Base-by-base conservation (phyloP, 352 stramenopile genomes). In the Phytopythium boreale region DNA sequence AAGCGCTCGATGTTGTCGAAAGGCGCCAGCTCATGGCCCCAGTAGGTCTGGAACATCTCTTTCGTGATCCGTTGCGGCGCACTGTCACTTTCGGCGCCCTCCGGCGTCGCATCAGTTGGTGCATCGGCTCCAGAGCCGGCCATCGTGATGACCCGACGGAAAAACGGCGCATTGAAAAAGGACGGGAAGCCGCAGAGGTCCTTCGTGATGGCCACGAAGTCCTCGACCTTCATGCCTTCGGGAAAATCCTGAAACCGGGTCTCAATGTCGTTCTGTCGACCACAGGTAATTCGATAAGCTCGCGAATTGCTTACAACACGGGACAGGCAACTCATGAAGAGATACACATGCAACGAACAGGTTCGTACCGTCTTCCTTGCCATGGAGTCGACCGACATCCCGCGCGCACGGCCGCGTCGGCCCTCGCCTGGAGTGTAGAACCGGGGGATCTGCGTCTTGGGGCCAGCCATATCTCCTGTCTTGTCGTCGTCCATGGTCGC, bases 121-220 rank as follows among this genome's bases (percentile, higher is more conserved):
- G 37, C 9, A 2, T 61, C 37, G 19, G 29, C 29, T 19, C 65
- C 39, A 46, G 44, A 43, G 27, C 68, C 60, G 1, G 51, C 52
- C 1, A 68, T 76, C 36, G 71, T 64, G 19, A 87, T 60, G 56
- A 99, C 98, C 8, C 97, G 84, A 49, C 88, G 77, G 72, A 98
- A 99, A 37, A 99, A 89, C 49, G 97, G 95, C 36, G 90, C 89
- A 70, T 99, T 99, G 72, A 99, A 99, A 77, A 99, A 99, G 24
- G 94, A 98, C n/a, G 97, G 97, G 74, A 99, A 98, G 11, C 90
- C 87, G 72, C 96, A 99, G 20, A 99, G 77, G 61, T 98, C 97
- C 73, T 99, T 99, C 4, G 96, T 98, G 29, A 99, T 95, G 8
- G 93, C 82, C 41, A 98, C 96, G 67, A 95, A 95, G 55, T 92